A percentile compares a stretch with the other conserved stretches of the same genome.
phyloP scores from a whole-genome alignment of 2,329 filamentous ascomycete species.

The Neopestalotiopsis rosae region DNA sequence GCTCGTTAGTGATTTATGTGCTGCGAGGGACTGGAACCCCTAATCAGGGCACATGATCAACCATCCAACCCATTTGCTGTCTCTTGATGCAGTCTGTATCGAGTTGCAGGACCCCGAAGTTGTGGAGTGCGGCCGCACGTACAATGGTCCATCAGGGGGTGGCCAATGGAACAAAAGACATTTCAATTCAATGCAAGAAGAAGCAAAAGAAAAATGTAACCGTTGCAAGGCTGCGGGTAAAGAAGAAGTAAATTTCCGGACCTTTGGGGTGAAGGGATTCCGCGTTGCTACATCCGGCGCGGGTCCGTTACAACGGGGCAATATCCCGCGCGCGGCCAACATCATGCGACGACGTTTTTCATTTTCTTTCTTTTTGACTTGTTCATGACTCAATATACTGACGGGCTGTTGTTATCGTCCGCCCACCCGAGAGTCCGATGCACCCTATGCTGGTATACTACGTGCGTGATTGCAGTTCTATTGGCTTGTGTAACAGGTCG shows the following conservation, averaged over 20 bases:
- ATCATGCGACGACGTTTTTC: neutral
- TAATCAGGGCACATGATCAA: neutral
- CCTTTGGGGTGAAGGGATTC: neutral
- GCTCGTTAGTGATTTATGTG: neutral
- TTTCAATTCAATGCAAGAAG: neutral
- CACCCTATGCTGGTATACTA: neutral
- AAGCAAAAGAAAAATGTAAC: neutral
- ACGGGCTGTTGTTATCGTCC: neutral
- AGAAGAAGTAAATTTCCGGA: neutral
- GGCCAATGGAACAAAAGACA: neutral
- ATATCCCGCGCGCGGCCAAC: neutral
- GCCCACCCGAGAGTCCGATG: neutral
- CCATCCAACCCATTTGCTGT: neutral
- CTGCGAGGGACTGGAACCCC: neutral
- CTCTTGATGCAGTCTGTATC: neutral
- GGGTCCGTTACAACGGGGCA: neutral
- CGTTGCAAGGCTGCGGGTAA: neutral
- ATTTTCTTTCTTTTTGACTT: neutral
- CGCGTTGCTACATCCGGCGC: neutral
- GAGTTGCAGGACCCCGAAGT: neutral
- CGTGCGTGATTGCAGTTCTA: neutral
- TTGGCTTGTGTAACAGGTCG: neutral
- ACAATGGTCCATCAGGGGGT: neutral
- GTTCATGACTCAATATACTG: neutral
- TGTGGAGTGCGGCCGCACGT: neutral